Base-by-base conservation (phyloP, 805 yeast species). In the Candida pini region DNA sequence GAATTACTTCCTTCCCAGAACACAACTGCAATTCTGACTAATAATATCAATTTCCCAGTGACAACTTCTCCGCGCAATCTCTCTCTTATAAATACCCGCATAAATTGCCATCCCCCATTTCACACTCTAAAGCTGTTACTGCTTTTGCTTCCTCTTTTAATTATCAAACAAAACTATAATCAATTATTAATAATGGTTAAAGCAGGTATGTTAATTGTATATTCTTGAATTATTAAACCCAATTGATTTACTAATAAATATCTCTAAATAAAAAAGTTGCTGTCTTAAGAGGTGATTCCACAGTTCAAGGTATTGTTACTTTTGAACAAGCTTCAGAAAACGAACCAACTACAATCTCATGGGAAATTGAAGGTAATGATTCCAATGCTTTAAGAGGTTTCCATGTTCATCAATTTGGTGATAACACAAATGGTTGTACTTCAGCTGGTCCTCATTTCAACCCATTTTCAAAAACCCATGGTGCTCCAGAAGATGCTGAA, bases 391-490 rank as follows among this genome's bases (percentile, higher is more conserved):
- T 73, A 60, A 81, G 95, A 67, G 98, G 98, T 35, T 90, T 92
- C 96, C 98, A 92, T 75, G 70, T 92, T 60, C 98, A 92, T 68
- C 82, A 86, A 60, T 92, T 92, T 57, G 98, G 98, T 70, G 98
- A 92, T 73, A 87, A 86, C 79, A 87, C 98, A 68, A 92, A 92
- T 64, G 98, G 98, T 49, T 92, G 98, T 71, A 90, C 96, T 41
- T 85, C 96, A 48, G 96, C 97, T 36, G 97, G 97, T 58, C 96
- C 96, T 40, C 97, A 89, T 70, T 88, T 87, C 77, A 81, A 89
- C 76, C 96, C 96, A 49, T 82, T 81, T 61, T 72, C 76, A 43
- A 82, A 83, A 72, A 76, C 76, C 48, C 97, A 88, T 63, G 97
- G 97, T 70, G 88, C 89, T 38, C 96, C 96, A 65, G 76, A 76